Evolutionary conservation across 1,284 basidiomycete genomes (phyloP), one percentile per base, ranked within the genome.

Genomic region (Irpex rosettiformis): DNA sequence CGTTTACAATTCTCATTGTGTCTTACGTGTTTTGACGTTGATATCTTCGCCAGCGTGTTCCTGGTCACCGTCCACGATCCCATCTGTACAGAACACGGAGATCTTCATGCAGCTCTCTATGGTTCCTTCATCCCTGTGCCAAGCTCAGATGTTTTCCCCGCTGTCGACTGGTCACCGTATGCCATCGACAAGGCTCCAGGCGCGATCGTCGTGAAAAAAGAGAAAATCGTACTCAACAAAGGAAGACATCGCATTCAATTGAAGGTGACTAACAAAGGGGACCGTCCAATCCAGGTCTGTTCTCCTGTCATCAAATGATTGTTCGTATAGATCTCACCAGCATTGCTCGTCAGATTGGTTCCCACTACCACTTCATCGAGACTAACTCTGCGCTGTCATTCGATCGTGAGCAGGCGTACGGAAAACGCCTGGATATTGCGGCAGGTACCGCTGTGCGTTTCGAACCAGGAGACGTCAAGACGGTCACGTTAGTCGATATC

Each of bases 401-500:
- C 67, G 94, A 98, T 73, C 87, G 97, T 13, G 75, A 75, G 1
- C 79, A 85, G 57, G 84, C 94, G 0, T 89, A 96, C 60, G 93
- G 92, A 3, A 94, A 85, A 67, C 84, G 92, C 16, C 84, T 99
- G 2, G 94, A 99, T 71, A 96, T 98, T 54, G 79, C 95, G 0
- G 89, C 97, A 0, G 96, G 94, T 5, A 98, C 95, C 0, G 96
- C 97, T 1, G 91, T 98, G 4, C 87, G 97, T 18, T 99, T 99
- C 70, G 97, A 99, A 70, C 96, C 97, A 0, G 95, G 95, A 6
- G 94, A 97, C 67, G 72, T 75, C 27, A 95, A 94, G 75, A 88
- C 89, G 0, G 92, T 98, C 28, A 84, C 83, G 0, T 83, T 99
- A 3, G 92, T 94, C 58, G 74, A 84, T 22, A 91, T 97, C 47